Evolutionary conservation across 2,329 filamentous ascomycete species (phyloP), one percentile per base, ranked within the genome.

Genomic region (Hymenoscyphus repandus): DNA sequence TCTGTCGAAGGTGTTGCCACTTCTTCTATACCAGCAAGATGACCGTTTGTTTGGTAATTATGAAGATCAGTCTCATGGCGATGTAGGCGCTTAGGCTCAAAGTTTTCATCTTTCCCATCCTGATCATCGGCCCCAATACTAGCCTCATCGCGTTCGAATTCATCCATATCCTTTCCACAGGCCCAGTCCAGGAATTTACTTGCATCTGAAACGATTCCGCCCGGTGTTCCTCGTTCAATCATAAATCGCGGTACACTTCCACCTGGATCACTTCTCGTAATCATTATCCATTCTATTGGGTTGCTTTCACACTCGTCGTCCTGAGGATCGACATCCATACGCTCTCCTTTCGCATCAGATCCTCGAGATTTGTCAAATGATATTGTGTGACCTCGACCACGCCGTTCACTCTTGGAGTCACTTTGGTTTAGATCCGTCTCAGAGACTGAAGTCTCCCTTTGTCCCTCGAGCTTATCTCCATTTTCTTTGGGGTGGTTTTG

Each of bases 201-300:
- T 0, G 83, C 80, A 66, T 88, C 85, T 9, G 71, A 68, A 15
- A 83, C 75, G 57, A 88, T 86, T 40, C 81, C 81, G 20, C 72
- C 74, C 1, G 85, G 84, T 0, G 85, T 88, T 18, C 82, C 83
- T 59, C 84, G 73, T 60, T 88, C 85, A 18, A 88, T 82, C 77
- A 88, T 80, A 68, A 86, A 88, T 27, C 82, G 74, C 2, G 85
- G 85, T 20, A 88, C 85, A 47, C 77, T 85, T 27, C 85, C 85
- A 22, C 85, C 85, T n/a, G 85, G 84, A 62, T 88, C 84, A 65
- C 80, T 85, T 47, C 85, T 70, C 5, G 84, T 87, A 39, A 88
- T 76, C 85, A 88, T 88, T 51, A 86, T 82, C 85, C 85, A 88
- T 64, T 88, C 84, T 1, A 88, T 77, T 0, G 83, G 82, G 57